Evolutionary conservation across 2,329 filamentous ascomycete genomes (phyloP).

Genomic region (Diplodia intermedia): DNA sequence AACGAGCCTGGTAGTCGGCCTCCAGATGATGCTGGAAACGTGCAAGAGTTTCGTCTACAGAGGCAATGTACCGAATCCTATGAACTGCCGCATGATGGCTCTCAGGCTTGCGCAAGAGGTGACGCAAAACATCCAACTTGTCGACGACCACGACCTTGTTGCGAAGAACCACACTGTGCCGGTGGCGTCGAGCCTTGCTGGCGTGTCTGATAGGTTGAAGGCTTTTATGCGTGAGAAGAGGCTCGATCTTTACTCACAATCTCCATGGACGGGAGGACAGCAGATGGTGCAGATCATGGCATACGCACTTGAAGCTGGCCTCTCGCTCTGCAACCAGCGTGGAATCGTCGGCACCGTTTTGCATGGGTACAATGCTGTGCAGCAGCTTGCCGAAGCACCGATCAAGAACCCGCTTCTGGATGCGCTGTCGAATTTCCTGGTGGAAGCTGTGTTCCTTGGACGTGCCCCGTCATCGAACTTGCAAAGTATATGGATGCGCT

Average conservation of each 20-base stretch:
- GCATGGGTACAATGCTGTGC: conserved; percentile 27
- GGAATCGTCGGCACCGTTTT: conserved; percentile 27
- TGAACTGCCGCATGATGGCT: conserved; percentile 26
- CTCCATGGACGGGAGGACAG: conserved; percentile 27
- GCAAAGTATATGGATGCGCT: conserved; percentile 17
- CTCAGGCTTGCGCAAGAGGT: conserved; percentile 24
- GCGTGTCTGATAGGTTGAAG: conserved; percentile 13
- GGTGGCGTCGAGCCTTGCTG: background rate
- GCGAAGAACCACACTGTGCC: conserved; percentile 20
- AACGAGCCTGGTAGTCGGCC: conserved; percentile 6
- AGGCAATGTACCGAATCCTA: background rate
- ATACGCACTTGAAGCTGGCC: conserved; percentile 10
- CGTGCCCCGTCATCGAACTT: conserved; percentile 9
- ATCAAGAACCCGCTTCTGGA: conserved; percentile 23
- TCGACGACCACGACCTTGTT: conserved; percentile 15
- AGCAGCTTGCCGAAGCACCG: conserved; percentile 18
- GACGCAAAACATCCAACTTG: conserved; percentile 3
- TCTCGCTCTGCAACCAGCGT: conserved; percentile 24
- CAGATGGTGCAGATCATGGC: conserved; percentile 20
- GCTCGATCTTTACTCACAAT: conserved; percentile 28
- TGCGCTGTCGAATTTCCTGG: conserved; percentile 14
- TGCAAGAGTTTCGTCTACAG: conserved; percentile 22
- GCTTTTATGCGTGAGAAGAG: conserved; percentile 8
- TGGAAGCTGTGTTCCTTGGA: conserved; percentile 25
- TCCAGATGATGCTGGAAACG: conserved; percentile 12